These are phyloP conservation scores for Cladosporium sp. DNA, from an alignment of 2,329 filamentous ascomycete genomes.

Conservation along the genomic window DNA sequence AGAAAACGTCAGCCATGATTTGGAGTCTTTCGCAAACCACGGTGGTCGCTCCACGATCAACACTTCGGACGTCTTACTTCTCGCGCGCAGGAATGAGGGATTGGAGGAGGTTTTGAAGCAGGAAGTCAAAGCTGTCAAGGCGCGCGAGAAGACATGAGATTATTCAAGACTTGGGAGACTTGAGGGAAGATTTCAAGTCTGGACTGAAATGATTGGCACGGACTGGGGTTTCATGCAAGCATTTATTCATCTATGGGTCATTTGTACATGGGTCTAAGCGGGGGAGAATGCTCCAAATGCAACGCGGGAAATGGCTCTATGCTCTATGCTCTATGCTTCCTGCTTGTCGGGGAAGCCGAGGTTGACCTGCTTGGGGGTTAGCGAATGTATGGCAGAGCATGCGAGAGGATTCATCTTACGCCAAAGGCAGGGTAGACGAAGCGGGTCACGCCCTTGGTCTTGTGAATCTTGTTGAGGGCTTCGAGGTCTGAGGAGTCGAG, in stretches of 20 bases:
- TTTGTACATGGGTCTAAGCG: not conserved
- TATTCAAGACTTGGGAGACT: not conserved
- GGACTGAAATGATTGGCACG: too few relatives aligned
- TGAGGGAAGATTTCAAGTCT: not conserved
- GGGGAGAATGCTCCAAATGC: not conserved
- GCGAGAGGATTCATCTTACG: slow-evolving; percentile 22
- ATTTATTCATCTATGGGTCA: not conserved
- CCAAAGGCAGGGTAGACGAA: slow-evolving; percentile 48
- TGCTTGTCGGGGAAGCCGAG: slow-evolving; percentile 47
- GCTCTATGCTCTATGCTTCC: slow-evolving; percentile 1
- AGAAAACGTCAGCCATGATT: slow-evolving; percentile 41
- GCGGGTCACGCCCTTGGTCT: slow-evolving; percentile 43
- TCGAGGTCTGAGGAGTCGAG: slow-evolving; percentile 60
- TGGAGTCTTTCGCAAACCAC: slow-evolving; percentile 67
- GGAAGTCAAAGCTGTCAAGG: slow-evolving; percentile 52
- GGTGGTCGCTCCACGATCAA: slow-evolving; percentile 75
- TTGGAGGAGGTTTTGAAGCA: slow-evolving; percentile 69
- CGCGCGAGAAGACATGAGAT: slow-evolving; percentile 1
- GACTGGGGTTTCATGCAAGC: too few relatives aligned
- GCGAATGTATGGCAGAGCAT: not conserved
- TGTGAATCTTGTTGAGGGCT: slow-evolving; percentile 41
- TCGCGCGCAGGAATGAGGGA: slow-evolving; percentile 82
- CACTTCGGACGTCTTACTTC: slow-evolving; percentile 79
- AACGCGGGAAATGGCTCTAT: not conserved
- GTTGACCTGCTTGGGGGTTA: slow-evolving; percentile 31